Evolutionary conservation across 1,284 basidiomycete species (phyloP).

Genomic region (Acaromyces ingoldii): DNA sequence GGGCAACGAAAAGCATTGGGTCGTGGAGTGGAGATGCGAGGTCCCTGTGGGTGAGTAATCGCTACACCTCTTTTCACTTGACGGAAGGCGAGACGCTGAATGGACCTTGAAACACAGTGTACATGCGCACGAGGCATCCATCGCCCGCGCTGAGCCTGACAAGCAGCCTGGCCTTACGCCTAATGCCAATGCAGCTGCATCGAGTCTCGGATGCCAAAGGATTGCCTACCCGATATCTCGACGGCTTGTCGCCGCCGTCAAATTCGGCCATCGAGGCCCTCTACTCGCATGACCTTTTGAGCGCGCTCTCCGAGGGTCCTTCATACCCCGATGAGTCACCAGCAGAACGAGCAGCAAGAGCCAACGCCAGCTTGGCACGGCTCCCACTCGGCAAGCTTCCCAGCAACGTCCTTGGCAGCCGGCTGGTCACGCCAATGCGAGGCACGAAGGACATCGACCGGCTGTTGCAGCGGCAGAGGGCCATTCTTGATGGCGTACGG

Average conservation of each 20-base stretch:
- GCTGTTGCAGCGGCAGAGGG: background rate
- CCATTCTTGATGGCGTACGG: background rate
- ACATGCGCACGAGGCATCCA: slow-evolving; percentile 4
- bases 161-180: too few species aligned
- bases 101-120: too few species aligned
- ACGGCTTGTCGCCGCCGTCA: background rate
- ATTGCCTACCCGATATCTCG: too few species aligned
- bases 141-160: background rate
- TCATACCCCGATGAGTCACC: slow-evolving; percentile 11
- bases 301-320: slow-evolving; percentile 8
- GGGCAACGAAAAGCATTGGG: background rate
- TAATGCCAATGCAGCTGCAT: too few species aligned
- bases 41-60: background rate
- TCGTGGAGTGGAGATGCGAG: slow-evolving; percentile 1
- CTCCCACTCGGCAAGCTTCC: slow-evolving; percentile 6
- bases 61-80: too few species aligned
- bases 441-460: slow-evolving; percentile 2
- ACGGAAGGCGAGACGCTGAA: too few species aligned
- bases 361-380: slow-evolving; percentile 5
- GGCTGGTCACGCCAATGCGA: slow-evolving; percentile 7
- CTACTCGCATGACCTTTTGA: slow-evolving; percentile 6
- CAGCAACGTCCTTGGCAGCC: slow-evolving; percentile 5
- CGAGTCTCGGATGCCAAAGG: too few species aligned
- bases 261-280: slow-evolving; percentile 1
- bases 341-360: slow-evolving; percentile 7